Percentiles rank a stretch among this genome's conserved stretches.
These are phyloP conservation scores for Cercospora sp. DNA, from an alignment of 2,329 filamentous ascomycete genomes.

Conservation along the genomic window DNA sequence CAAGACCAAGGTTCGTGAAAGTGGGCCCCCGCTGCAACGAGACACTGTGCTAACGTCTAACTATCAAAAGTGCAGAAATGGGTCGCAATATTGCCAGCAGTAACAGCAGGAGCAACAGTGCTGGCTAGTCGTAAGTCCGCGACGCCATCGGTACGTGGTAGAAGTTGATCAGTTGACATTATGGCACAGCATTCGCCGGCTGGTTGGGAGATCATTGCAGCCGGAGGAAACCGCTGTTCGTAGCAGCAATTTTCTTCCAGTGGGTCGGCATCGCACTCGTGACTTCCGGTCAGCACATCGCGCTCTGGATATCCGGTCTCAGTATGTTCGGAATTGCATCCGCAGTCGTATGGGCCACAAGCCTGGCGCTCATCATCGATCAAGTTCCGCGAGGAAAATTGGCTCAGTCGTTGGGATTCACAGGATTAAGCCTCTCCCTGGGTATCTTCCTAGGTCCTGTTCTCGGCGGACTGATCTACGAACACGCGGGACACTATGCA, in stretches of 20 bases:
- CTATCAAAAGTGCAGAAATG: constrained; percentile 3
- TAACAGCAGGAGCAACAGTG: constrained; percentile 6
- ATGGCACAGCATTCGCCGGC: neutral
- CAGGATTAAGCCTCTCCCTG: neutral
- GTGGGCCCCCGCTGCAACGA: neutral
- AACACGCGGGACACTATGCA: constrained; percentile 15
- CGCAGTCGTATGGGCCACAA: constrained; percentile 9
- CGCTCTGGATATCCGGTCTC: constrained; percentile 12
- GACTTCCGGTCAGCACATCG: constrained; percentile 2
- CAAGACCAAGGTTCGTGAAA: constrained; percentile 8
- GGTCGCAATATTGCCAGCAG: constrained; percentile 8
- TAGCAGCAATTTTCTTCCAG: constrained; percentile 10
- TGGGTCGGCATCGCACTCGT: constrained; percentile 12
- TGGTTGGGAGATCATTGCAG: neutral
- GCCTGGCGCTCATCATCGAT: constrained; percentile 15
- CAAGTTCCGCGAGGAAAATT: constrained; percentile 2
- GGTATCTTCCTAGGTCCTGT: constrained; percentile 6
- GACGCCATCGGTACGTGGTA: neutral
- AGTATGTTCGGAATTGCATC: constrained; percentile 11
- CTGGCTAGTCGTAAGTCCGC: constrained; percentile 2
- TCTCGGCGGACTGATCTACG: constrained; percentile 11
- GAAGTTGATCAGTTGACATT: neutral
- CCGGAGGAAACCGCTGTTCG: constrained; percentile 9
- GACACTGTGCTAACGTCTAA: neutral
- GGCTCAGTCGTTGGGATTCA: constrained; percentile 4